Evolutionary conservation across 2,329 filamentous ascomycete species (phyloP), one percentile per base, ranked within the genome.

Genomic region (Neodidymelliopsis sp.): DNA sequence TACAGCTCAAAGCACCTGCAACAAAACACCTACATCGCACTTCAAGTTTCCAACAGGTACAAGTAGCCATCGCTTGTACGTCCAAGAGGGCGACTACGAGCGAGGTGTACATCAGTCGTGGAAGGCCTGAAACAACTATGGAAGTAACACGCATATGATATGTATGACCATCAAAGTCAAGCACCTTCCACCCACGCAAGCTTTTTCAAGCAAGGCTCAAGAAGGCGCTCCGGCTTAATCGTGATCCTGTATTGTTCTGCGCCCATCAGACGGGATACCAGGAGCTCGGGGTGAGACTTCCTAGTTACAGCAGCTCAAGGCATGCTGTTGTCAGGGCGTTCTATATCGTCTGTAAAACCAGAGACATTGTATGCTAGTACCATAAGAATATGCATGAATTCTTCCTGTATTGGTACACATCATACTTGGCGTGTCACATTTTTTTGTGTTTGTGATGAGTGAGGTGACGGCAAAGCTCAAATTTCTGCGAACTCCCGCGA

Each of bases 201-300:
- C 73, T 80, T 95, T 77, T 96, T 89, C 79, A 84, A 77, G 79
- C 80, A 81, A 85, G 82, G 85, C 86, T 90, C 83, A 87, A 92
- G 85, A 86, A 87, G 86, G 84, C 84, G 90, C 91, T 96, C 92
- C 92, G 91, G 92, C 92, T 97, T 96, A 96, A 94, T 96, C 88
- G 90, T 87, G 89, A 90, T 90, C 88, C 69, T 49, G 55, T 57
- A 60, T 73, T 65, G 42, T 66, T 96, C 83, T 96, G 80, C 88
- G 91, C 91, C 90, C 83, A 51, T 74, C 74, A 81, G 84, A 88
- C 86, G 82, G 82, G 81, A 80, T 88, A 94, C 91, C 89, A 89
- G 91, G 83, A 83, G 79, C 81, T 87, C 86, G 90, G 81, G 40
- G 75, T 81, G 75, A 72, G 70, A 73, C 38, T 71, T 72, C 75